phyloP scores from a whole-genome alignment of 1,284 basidiomycete species.

The Pholiota adiposa region DNA sequence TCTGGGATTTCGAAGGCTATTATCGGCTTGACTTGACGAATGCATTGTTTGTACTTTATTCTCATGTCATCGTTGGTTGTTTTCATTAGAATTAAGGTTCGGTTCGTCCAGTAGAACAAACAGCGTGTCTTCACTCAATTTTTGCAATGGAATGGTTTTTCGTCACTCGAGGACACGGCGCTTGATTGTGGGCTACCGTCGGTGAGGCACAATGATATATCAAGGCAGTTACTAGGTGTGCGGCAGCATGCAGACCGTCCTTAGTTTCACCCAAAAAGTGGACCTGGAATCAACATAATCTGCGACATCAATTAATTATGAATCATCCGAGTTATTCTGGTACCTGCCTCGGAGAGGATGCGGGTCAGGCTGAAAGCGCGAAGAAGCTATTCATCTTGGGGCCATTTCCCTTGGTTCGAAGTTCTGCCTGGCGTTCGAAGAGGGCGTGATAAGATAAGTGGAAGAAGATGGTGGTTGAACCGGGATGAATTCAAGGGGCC shows the following conservation, averaged over 20 bases:
- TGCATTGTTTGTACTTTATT: slow-evolving; percentile 13
- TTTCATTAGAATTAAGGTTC: slow-evolving; percentile 8
- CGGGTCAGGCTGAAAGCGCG: slow-evolving; percentile 16
- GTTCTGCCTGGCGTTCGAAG: slow-evolving; percentile 13
- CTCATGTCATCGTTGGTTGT: slow-evolving; percentile 16
- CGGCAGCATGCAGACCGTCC: neutral
- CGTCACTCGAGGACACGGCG: neutral
- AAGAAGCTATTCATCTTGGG: neutral
- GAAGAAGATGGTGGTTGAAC: neutral
- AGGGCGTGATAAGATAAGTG: slow-evolving; percentile 20
- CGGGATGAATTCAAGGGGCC: neutral
- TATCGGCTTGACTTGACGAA: slow-evolving; percentile 6
- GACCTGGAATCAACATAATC: slow-evolving; percentile 1
- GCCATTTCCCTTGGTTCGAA: slow-evolving; percentile 2
- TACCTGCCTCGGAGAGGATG: slow-evolving; percentile 17
- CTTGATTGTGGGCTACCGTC: neutral
- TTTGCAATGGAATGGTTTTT: slow-evolving; percentile 3
- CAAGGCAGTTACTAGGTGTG: neutral
- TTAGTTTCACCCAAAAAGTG: neutral
- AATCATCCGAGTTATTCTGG: slow-evolving; percentile 9
- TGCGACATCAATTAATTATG: slow-evolving; percentile 1
- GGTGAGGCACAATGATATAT: neutral
- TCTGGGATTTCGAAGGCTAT: neutral
- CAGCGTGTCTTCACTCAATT: neutral
- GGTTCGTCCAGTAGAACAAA: neutral